These are phyloP conservation scores for Carallia pectinifolia DNA, from an alignment of 345 rosid genomes.

Conservation along the genomic window DNA sequence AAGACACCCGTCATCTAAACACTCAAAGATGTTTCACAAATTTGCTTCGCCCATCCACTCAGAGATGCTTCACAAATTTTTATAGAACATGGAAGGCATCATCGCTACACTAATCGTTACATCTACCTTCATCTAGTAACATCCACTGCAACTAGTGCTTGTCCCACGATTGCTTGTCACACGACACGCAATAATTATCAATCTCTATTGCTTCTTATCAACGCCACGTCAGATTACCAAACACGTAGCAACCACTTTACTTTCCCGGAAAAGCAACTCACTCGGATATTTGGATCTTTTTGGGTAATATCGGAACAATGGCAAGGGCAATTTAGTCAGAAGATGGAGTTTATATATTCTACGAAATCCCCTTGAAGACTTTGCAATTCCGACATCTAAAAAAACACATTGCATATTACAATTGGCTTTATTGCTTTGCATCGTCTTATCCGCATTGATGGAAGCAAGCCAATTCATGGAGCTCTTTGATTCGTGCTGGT, in stretches of 20 bases:
- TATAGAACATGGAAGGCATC: background rate
- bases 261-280: conserved; percentile 27
- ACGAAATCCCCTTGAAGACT: background rate
- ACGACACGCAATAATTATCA: conserved; percentile 20
- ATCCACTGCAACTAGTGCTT: background rate
- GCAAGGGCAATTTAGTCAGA: conserved; percentile 25
- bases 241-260: conserved; percentile 21
- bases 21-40: no score
- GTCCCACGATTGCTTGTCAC: background rate
- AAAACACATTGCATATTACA: no score
- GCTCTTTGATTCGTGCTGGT: conserved; percentile 50
- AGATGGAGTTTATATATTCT: conserved; percentile 4
- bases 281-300: background rate
- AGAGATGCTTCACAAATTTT: background rate
- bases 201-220: conserved; percentile 23
- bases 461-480: conserved; percentile 26
- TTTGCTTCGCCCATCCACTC: background rate
- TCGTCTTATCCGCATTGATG: conserved; percentile 34
- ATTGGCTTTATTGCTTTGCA: background rate
- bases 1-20: no score
- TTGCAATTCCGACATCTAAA: background rate
- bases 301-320: background rate
- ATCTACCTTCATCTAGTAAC: background rate
- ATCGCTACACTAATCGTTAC: background rate
- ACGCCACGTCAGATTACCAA: conserved; percentile 31